Base-by-base conservation (phyloP, 2,329 filamentous ascomycete species). In the Apiospora hydei region DNA sequence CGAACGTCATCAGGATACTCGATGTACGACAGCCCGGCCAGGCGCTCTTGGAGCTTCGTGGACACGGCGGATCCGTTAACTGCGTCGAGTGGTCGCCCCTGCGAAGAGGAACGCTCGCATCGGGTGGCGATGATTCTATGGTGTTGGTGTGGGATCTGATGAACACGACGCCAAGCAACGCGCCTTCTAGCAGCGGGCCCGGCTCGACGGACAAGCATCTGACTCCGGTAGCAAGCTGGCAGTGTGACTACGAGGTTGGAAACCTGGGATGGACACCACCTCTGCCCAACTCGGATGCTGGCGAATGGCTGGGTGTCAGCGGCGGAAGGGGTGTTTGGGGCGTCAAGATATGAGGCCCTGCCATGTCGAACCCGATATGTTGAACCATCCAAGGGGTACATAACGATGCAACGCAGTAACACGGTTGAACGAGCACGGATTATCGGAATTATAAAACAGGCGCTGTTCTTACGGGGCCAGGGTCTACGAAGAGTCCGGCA, bases 11-110 rank as follows among this genome's bases (percentile, higher is more conserved):
- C 80, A 94, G 96, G 67, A 97, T 99, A 71, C 90, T 99, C 43
- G 96, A 99, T 79, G 96, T 98, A 3, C 92, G 96, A 68, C 96
- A 99, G 83, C 96, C 96, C 0, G 96, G 96, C 7, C 96, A 98
- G 82, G 96, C 96, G 2, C 88, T 99, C 5, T 89, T 99, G 38
- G 96, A 99, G 81, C 90, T 99, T 49, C 94, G 94, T 67, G 96
- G 96, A 30, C 96, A 99, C 80, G 90, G 91, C 30, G 93, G 94
- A 5, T 84, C 94, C 10, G 89, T 99, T 72, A 98, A 97, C 83
- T 96, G 93, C 78, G 93, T 98, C 72, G 96, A 99, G 84, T 99
- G 96, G 96, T 97, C 94, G 11, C 96, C 95, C 0, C 89, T 91
- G 71, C 90, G 95, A 72, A 89, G 96, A 77, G 96, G 96, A 34